Evolutionary conservation across 192 early-diverging fungal genomes (phyloP).

Genomic region (Glomus cerebriforme): DNA sequence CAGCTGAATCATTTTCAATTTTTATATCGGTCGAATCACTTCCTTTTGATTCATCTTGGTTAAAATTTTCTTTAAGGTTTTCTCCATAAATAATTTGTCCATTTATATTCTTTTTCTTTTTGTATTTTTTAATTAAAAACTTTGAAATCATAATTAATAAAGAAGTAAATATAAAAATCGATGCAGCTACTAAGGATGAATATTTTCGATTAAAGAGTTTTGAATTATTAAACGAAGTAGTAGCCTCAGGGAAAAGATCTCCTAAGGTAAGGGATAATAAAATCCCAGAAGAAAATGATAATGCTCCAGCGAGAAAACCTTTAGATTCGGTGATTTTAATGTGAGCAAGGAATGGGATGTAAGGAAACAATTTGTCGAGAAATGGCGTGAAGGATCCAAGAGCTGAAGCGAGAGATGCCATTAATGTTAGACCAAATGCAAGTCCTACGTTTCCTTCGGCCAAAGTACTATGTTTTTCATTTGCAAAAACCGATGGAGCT

Average conservation of each 20-base stretch:
- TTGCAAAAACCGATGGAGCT: not conserved
- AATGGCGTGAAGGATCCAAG: conserved; percentile 19
- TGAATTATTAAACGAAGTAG: not conserved
- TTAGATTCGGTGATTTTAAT: conserved; percentile 17
- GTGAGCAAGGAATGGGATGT: not conserved
- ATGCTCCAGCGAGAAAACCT: conserved; percentile 17
- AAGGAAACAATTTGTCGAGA: conserved; percentile 18
- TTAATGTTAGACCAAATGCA: conserved; percentile 22
- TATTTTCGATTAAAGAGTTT: not conserved
- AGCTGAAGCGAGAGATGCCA: not conserved
- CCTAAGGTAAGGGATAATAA: conserved; percentile 14
- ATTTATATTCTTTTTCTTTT: too few species aligned
- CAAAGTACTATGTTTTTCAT: not conserved
- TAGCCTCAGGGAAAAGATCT: conserved; percentile 20
- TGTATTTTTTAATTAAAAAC: not conserved
- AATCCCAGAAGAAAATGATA: conserved; percentile 3
- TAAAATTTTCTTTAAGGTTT: not conserved
- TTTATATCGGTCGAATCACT: not conserved
- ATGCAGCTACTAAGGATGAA: not conserved
- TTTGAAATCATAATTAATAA: not conserved
- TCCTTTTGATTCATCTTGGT: not conserved
- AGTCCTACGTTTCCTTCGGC: conserved; percentile 16
- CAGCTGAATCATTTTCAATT: not conserved
- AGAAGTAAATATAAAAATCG: conserved; percentile 11
- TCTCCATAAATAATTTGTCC: too few species aligned